Evolutionary conservation across 106 monocot species (phyloP), one percentile per base, ranked within the genome.

Genomic region (Platanthera zijinensis): DNA sequence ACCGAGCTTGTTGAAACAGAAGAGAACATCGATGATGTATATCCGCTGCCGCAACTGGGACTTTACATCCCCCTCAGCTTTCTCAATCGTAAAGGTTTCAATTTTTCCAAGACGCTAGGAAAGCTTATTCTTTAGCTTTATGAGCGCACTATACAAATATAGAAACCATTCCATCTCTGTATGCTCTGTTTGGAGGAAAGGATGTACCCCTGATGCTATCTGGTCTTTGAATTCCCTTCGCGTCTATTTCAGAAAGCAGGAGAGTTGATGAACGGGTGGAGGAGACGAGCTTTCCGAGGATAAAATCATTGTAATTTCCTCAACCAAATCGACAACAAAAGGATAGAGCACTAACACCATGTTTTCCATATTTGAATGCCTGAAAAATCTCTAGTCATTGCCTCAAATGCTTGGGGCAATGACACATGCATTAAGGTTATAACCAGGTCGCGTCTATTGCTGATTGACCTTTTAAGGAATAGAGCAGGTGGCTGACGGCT

Each of bases 1-100:
- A 15, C 87, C 87, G 48, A 92, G 76, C 2, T 19, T 78, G 75
- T 88, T 80, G 12, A 88, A 63, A 72, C 78, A 77, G 9, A 86
- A 83, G 25, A 92, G 69, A 8, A 90, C 50, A 68, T 21, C 30
- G 17, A 95, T 83, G 5, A 92, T 75, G 63, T 82, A 47, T 0
- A 76, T 62, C 83, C 84, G 85, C 1, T 2, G 46, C 1, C 54
- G 17, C 70, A 79, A 86, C 8, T 62, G 51, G 39, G 30, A 10
- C 18, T 92, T 81, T 14, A 69, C 73, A 39, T 74, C 64, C 8
- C 48, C 45, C 18, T 32, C 7, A 9, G 49, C 80, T 15, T 76
- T 81, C 25, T 74, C 53, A 0, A 50, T 11, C n/a, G 80, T n/a
- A 22, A 76, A 25, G 12, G 66, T 80, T 48, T 79, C 77, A 30